phyloP scores from a whole-genome alignment of 345 rosid species.

The Ricinus communis region DNA sequence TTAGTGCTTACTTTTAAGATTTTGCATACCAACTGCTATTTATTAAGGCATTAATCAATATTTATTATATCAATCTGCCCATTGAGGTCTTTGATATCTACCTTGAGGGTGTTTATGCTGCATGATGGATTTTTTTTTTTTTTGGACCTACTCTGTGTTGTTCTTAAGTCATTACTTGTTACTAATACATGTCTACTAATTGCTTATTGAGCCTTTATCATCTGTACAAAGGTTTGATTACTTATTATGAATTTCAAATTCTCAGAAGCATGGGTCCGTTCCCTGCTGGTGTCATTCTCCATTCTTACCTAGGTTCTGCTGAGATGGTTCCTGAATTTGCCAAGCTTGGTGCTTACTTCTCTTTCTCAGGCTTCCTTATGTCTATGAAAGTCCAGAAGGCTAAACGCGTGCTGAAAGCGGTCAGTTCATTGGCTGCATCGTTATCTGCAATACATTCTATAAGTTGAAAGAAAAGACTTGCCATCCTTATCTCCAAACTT shows the following conservation, averaged over 20 bases:
- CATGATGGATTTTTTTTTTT: not conserved
- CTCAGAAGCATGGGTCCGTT: slow-evolving; percentile 75
- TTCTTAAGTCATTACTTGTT: not conserved
- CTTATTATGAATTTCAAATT: slow-evolving; percentile 4
- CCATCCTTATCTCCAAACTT: slow-evolving; percentile 23
- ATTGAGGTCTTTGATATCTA: not conserved
- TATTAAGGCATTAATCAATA: not conserved
- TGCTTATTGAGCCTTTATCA: not conserved
- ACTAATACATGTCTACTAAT: not conserved
- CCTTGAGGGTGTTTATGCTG: not conserved
- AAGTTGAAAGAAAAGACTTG: not conserved
- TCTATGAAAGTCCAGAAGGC: slow-evolving; percentile 73
- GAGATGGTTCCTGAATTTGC: slow-evolving; percentile 97
- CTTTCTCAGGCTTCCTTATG: slow-evolving; percentile 88
- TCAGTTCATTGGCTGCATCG: slow-evolving; percentile 30
- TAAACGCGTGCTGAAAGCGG: slow-evolving; percentile 68
- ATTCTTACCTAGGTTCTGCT: slow-evolving; percentile 82
- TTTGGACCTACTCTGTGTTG: not conserved
- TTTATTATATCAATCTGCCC: not conserved
- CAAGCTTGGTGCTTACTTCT: slow-evolving; percentile 87
- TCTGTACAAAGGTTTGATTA: slow-evolving; percentile 7
- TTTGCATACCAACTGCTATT: not conserved
- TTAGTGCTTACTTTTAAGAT: not conserved
- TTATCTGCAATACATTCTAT: not conserved
- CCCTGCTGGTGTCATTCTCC: slow-evolving; percentile 82